Conservation (phyloP, 345 rosid species). For the Camelina hispida region DNA sequence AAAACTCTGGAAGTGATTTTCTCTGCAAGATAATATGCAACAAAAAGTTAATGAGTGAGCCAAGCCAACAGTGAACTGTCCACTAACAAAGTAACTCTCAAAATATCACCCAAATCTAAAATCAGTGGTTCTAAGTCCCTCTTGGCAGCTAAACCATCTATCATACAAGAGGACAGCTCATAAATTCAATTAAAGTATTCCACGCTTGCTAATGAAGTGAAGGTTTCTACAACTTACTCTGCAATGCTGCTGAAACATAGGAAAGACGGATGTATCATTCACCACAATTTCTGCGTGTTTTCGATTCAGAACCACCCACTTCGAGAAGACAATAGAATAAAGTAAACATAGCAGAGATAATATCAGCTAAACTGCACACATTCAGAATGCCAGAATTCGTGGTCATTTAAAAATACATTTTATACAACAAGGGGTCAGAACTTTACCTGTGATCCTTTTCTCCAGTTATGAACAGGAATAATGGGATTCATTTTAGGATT, state of each 20-base stretch:
- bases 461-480: slow-evolving; percentile 86
- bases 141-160: slow-evolving; percentile 13
- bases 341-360: slow-evolving; percentile 15
- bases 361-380: slow-evolving; percentile 21
- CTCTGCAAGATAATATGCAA: slow-evolving; percentile 58
- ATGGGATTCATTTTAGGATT: slow-evolving; percentile 88
- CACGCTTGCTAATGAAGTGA: slow-evolving; percentile 16
- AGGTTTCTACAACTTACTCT: slow-evolving; percentile 59
- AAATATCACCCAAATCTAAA: background rate
- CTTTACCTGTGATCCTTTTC: slow-evolving; percentile 97
- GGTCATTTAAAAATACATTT: background rate
- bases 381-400: slow-evolving; percentile 16
- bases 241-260: slow-evolving; percentile 89
- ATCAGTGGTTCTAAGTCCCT: slow-evolving; percentile 4
- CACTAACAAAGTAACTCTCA: slow-evolving; percentile 22
- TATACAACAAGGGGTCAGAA: slow-evolving; percentile 27
- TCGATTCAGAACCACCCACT: slow-evolving; percentile 94
- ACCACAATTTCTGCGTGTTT: slow-evolving; percentile 89
- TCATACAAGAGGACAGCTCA: background rate
- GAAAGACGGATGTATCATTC: slow-evolving; percentile 77
- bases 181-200: background rate
- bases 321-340: slow-evolving; percentile 39
- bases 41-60: slow-evolving; percentile 10
- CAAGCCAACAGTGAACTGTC: slow-evolving; percentile 18
- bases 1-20: slow-evolving; percentile 88